phyloP scores from a whole-genome alignment of 176 grass and related monocot species.

The Zea luxurians region DNA sequence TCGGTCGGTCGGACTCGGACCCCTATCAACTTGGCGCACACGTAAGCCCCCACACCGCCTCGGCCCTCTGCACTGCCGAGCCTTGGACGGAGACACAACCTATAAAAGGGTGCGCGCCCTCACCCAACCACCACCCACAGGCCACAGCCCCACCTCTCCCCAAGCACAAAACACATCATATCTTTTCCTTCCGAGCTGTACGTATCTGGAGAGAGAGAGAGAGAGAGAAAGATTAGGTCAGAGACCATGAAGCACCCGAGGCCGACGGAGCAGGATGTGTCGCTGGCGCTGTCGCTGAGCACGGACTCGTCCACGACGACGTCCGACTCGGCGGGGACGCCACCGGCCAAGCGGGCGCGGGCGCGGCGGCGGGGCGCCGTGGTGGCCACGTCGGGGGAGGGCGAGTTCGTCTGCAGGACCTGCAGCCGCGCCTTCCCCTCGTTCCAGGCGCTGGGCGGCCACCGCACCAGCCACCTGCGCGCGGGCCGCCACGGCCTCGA shows the following conservation, averaged over 20 bases:
- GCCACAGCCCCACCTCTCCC: not conserved
- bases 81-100: not conserved
- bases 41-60: slow-evolving; percentile 14
- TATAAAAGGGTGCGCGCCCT: slow-evolving; percentile 13
- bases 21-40: slow-evolving; percentile 18
- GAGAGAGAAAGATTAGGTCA: not conserved
- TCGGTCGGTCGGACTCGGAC: not conserved
- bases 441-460: slow-evolving; percentile 64
- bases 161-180: not conserved
- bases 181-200: not conserved
- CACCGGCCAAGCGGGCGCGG: not conserved
- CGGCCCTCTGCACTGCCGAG: too few species aligned
- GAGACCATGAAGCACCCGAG: slow-evolving; percentile 27
- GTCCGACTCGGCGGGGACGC: not conserved
- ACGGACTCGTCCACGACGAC: slow-evolving; percentile 16
- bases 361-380: slow-evolving; percentile 10
- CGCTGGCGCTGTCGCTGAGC: slow-evolving; percentile 39
- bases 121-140: too few species aligned
- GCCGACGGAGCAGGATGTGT: slow-evolving; percentile 12
- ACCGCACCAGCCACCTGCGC: slow-evolving; percentile 65
- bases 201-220: not conserved
- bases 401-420: slow-evolving; percentile 56
- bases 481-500: slow-evolving; percentile 23
- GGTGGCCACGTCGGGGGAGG: slow-evolving; percentile 34
- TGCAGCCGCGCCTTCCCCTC: slow-evolving; percentile 51